Base-by-base conservation (phyloP, 192 early-diverging fungal genomes). In the Cladochytrium replicatum region DNA sequence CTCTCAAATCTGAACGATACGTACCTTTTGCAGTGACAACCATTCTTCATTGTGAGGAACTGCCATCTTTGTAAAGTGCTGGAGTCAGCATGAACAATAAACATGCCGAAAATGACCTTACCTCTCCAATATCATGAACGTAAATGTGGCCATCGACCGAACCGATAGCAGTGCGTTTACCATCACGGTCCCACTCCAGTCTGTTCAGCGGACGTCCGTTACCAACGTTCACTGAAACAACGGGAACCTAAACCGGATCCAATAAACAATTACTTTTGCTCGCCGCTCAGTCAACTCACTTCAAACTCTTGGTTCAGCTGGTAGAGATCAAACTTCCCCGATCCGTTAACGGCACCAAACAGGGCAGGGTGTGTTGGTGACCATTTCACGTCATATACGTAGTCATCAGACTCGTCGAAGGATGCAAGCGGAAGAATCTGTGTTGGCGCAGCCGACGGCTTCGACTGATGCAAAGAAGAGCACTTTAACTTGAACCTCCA, bases 381-480 rank as follows among this genome's bases (percentile, higher is more conserved):
- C 96, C 96, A 99, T 60, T 86, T 84, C 8, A 89, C 94, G 61
- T 99, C 96, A 61, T 86, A 93, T 17, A 99, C 93, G 63, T 95
- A 97, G 68, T 99, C 94, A 57, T 92, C 85, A 6, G 88, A 77
- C 22, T 84, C 77, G 41, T 96, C 89, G 61, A 99, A 98, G 6
- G 86, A 87, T 56, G 86, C 79, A 44, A 99, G 58, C 15, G 74
- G 74, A 3, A 72, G 72, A 21, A 81, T 67, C 22, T 81, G 78
- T 29, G 58, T 41, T 29, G 44, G 22, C 15, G 23, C 32, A 24
- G 60, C 9, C 31, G 52, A 17, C 13, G 52, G 19, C 9, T 54
- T 41, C 9, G 9, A 43, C 9, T n/a, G n/a, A 28, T 9, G 48
- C 9, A 49, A 45, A 45, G n/a, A 7, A 11, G 15, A 29, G 41